Base-by-base conservation (phyloP, 202 grass and related monocot species). In the Brachypodium distachyon region DNA sequence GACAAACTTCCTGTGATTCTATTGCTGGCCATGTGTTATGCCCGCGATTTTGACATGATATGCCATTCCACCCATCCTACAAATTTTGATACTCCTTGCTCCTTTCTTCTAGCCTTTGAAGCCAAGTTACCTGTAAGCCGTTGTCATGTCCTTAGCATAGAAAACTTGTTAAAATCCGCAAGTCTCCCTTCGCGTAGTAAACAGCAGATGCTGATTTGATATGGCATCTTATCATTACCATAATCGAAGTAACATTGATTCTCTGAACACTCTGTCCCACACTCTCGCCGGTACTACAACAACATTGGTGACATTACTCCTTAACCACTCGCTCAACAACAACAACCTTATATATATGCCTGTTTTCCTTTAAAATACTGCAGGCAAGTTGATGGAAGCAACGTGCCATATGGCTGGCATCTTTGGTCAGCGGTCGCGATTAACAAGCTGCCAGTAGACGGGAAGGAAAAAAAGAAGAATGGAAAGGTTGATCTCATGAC, bases 341-440 rank as follows among this genome's bases (percentile, higher is more conserved):
- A 59, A 32, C 42, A 18, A 67, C 28, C 40, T n/a, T 25, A 46
- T 46, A 28, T 29, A 32, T 58, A 29, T 54, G 6, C 54, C 26
- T 67, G 40, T 74, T 19, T 34, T 85, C 61, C 55, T 61, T 74
- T 6, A 22, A 83, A 78, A 67, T 57, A 7, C 57, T 82, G 67
- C 85, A 93, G 93, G 93, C 29, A 96, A 88, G 61, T 75, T 96
- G 82, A 55, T 96, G 66, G 90, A 96, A 78, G 60, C 80, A 9
- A 72, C 81, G 41, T 96, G 93, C 87, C 63, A 61, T 31, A 67
- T 96, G 67, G 74, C 84, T 13, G 85, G 82, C 18, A 5, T 61
- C 77, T 76, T 96, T 1, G 93, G 93, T 81, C 90, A 81, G 82
- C 87, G 79, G 61, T 86, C 55, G 65, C 87, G 84, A 68, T 88